phyloP scores from a whole-genome alignment of 129 eudicot genomes.

The Flaveria linearis region DNA sequence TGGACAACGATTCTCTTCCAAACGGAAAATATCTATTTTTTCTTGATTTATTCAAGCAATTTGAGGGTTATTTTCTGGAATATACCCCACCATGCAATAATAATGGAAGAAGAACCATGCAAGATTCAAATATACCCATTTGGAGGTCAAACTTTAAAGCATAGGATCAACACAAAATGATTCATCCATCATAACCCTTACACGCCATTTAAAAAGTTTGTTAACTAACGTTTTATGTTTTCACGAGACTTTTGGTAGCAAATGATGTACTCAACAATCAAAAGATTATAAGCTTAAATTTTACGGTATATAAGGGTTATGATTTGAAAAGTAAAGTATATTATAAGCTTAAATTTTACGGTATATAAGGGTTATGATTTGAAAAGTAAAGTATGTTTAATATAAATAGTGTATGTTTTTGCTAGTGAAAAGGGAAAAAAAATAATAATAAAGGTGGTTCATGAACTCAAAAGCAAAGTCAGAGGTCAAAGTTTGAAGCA shows the following conservation, averaged over 20 bases:
- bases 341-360: no score
- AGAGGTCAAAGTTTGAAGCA: conserved; percentile 30
- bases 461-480: conserved; percentile 36
- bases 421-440: no score
- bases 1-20: neutral
- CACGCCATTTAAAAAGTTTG: neutral
- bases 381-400: no score
- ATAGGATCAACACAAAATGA: conserved; percentile 32
- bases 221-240: conserved; percentile 8
- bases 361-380: no score
- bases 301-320: no score
- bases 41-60: neutral
- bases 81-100: conserved; percentile 35
- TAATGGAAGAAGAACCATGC: conserved; percentile 35
- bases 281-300: no score
- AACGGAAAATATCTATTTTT: neutral
- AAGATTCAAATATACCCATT: conserved; percentile 34
- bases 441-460: neutral
- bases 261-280: no score
- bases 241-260: no score
- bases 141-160: conserved; percentile 38
- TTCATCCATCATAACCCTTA: neutral
- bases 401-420: no score
- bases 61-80: conserved; percentile 30
- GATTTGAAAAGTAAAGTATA: no score